Evolutionary conservation across 768 basidiomycete species (phyloP), one percentile per base, ranked within the genome.

Genomic region (Suillus subalutaceus): DNA sequence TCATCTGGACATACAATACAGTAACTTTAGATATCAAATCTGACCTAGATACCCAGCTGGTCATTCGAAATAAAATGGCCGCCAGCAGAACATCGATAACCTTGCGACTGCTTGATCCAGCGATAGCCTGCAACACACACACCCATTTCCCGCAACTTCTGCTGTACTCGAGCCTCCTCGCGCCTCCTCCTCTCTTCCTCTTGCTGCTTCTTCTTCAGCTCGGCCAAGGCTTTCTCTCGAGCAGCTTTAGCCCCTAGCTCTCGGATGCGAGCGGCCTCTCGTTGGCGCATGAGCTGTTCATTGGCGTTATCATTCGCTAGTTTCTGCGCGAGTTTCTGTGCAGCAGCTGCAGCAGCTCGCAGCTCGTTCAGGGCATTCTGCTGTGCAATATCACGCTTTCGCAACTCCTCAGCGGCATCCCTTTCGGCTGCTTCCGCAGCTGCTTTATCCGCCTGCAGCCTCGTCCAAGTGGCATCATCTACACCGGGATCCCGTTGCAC

Each of bases 251-350:
- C 37, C 6, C 6, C 37, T 37, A 37, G 37, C 37, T 75, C 78
- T 3, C 72, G 70, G n/a, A 77, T 68, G 1, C 77, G 73, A 13
- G 74, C 75, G 9, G 35, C 62, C 44, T 48, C 44, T 53, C 62
- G 62, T 32, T 53, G n/a, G 16, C 30, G 46, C 48, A 90, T 91
- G 88, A 46, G 91, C 90, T 43, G 91, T 89, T 73, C 91, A 68
- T 93, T 91, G 0, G 91, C 89, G 15, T 41, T 41, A 65, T 66
- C 64, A 60, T 65, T 69, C 72, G 72, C 64, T 66, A 48, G 64
- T 66, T 66, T 59, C 71, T 50, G 63, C 7, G 57, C 69, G 2
- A 65, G 72, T 48, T 66, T 44, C 48, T 65, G 68, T 4, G 68
- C 68, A 35, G 35, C 23, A 57, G 58, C 68, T 53, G 62, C 64